Base-by-base conservation (phyloP, 2,329 filamentous ascomycete species). In the Polytolypa hystricis region DNA sequence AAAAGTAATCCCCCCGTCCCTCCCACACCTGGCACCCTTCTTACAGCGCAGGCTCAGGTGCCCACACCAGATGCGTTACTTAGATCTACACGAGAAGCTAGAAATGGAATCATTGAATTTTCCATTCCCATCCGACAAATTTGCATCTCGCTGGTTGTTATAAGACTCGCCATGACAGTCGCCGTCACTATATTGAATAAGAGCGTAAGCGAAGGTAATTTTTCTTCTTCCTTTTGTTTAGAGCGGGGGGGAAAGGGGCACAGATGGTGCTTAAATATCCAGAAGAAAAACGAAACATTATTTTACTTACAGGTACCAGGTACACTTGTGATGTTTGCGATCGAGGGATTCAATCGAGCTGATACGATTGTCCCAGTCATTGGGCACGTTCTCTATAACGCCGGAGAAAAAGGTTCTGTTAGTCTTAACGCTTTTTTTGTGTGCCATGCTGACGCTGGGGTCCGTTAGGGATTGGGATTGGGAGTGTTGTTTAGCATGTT, bases 291-390 rank as follows among this genome's bases (percentile, higher is more conserved):
- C n/a, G n/a, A n/a, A n/a, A n/a, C n/a, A n/a, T n/a, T n/a, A n/a
- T n/a, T n/a, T n/a, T 14, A 30, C 27, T 30, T 30, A 30, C 27
- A 30, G 27, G 7, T 30, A 30, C 27, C 27, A 30, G 27, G 27
- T 30, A 14, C 27, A 30, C 8, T 30, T 30, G 27, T 15, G 12
- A 14, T 10, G 12, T 14, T 30, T 15, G 12, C 16, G 3, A 7
- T 15, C 16, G 27, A 11, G 8, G 12, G 12, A 14, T n/a, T 15
- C n/a, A 15, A 30, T 30, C 3, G 27, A 4, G 12, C n/a, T 30
- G 27, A 30, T 30, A 4, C 27, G 27, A 15, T 30, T 7, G 1
- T 10, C 4, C 27, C 27, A 30, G 12, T 15, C 27, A 3, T 3
- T 12, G 16, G 27, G 27, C n/a, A 30, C 27, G 27, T 30, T 30